These are phyloP conservation scores for Wickerhamomyces tratensis DNA, from an alignment of 805 yeast genomes.

Conservation along the genomic window DNA sequence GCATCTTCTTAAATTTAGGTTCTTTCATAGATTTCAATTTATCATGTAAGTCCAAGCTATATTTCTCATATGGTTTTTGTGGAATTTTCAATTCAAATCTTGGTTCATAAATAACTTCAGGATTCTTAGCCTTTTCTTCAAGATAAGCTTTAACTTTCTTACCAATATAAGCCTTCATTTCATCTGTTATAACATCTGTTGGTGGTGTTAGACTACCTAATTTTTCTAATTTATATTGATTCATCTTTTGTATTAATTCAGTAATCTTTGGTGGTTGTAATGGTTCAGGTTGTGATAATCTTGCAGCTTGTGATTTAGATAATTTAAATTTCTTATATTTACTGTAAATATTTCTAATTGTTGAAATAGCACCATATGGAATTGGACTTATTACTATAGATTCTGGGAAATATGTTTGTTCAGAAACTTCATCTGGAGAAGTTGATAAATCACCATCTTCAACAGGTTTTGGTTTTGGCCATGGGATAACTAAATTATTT, in stretches of 20 bases:
- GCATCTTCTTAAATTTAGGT: too few species aligned
- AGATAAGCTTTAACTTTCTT: slow-evolving; percentile 24
- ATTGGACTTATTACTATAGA: slow-evolving; percentile 57
- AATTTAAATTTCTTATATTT: slow-evolving; percentile 56
- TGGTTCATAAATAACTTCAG: too few species aligned
- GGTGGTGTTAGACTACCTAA: slow-evolving; percentile 22
- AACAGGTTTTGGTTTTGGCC: slow-evolving; percentile 65
- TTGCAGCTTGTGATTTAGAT: slow-evolving; percentile 51
- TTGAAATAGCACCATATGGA: slow-evolving; percentile 54
- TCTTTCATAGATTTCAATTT: too few species aligned
- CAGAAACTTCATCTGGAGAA: slow-evolving; percentile 43
- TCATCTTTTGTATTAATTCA: slow-evolving; percentile 49
- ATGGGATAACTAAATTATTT: slow-evolving; percentile 66
- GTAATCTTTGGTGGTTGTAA: slow-evolving; percentile 63
- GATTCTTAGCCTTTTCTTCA: slow-evolving; percentile 3
- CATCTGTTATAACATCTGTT: slow-evolving; percentile 33
- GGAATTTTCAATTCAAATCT: too few species aligned
- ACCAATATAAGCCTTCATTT: slow-evolving; percentile 47
- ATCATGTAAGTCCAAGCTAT: too few species aligned
- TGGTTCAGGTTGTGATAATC: slow-evolving; percentile 23
- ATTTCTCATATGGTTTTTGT: too few species aligned
- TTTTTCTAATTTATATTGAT: slow-evolving; percentile 41
- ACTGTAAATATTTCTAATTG: slow-evolving; percentile 72
- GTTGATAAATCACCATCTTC: slow-evolving; percentile 57
- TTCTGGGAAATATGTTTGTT: slow-evolving; percentile 67